A percentile compares a stretch with the other conserved stretches of the same genome.
Conservation (phyloP, 2,329 filamentous ascomycete genomes). For the Colletotrichum tropicicola region DNA sequence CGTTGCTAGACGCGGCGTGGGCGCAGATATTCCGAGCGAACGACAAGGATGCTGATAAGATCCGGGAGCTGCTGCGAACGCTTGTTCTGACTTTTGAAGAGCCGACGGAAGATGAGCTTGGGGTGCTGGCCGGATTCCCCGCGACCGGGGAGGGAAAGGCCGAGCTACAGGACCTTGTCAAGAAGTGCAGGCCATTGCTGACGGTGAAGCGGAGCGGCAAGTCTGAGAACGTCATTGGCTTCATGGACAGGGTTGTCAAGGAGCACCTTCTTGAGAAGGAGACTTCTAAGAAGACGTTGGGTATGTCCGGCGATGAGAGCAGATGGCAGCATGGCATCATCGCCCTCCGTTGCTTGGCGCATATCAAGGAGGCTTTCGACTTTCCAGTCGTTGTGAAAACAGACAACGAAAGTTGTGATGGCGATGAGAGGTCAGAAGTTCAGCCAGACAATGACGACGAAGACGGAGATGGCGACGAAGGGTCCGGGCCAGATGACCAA, state of each 20-base stretch:
- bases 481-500: not conserved
- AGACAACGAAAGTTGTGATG: not conserved
- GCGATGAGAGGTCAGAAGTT: not conserved
- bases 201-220: conserved; percentile 24
- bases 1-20: conserved; percentile 48
- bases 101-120: conserved; percentile 47
- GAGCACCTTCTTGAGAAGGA: conserved; percentile 48
- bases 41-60: conserved; percentile 42
- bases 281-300: conserved; percentile 38
- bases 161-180: conserved; percentile 45
- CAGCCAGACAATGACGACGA: not conserved
- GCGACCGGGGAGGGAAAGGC: conserved; percentile 40
- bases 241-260: conserved; percentile 46
- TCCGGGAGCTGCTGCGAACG: conserved; percentile 52
- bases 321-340: conserved; percentile 53
- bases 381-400: conserved; percentile 32
- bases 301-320: conserved; percentile 46
- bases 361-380: conserved; percentile 44
- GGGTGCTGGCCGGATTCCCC: conserved; percentile 45
- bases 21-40: conserved; percentile 44
- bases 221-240: conserved; percentile 32
- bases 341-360: conserved; percentile 46
- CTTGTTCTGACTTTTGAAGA: conserved; percentile 51
- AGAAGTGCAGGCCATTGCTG: conserved; percentile 47
- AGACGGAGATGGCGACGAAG: conserved; percentile 7